Conservation (phyloP, 2,329 filamentous ascomycete species). For the Paraconiothyrium sp. region DNA sequence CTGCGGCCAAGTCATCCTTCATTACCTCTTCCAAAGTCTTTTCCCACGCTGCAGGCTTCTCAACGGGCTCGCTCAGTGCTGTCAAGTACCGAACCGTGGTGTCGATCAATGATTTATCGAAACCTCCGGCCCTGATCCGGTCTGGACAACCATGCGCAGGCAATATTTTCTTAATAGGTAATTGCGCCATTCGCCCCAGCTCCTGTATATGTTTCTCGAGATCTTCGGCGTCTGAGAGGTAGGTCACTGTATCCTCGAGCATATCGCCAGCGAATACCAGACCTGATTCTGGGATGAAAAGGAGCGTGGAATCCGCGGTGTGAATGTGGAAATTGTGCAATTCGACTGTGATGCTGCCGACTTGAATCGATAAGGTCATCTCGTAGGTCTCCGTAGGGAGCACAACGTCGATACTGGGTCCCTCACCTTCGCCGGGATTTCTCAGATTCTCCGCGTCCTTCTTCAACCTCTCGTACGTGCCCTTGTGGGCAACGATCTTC, state of each 20-base stretch:
- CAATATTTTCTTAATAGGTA: constrained; percentile 19
- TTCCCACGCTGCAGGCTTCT: constrained; percentile 17
- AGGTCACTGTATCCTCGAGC: constrained; percentile 24
- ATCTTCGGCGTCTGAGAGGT: constrained; percentile 15
- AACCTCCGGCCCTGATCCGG: constrained; percentile 17
- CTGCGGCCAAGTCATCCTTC: constrained; percentile 16
- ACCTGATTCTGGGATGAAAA: constrained; percentile 16
- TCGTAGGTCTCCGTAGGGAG: constrained; percentile 19
- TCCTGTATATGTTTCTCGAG: constrained; percentile 16
- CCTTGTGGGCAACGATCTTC: constrained; percentile 13
- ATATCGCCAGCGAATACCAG: constrained; percentile 25
- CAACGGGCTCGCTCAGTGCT: constrained; percentile 18
- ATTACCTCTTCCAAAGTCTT: constrained; percentile 21
- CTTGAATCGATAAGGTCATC: constrained; percentile 11
- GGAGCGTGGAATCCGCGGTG: constrained; percentile 18
- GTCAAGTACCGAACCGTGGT: constrained; percentile 23
- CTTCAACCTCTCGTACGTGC: constrained; percentile 9
- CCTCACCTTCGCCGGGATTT: constrained; percentile 10
- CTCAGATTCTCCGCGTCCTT: constrained; percentile 3
- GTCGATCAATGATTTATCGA: constrained; percentile 17
- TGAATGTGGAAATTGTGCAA: constrained; percentile 24
- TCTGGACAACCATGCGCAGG: constrained; percentile 24
- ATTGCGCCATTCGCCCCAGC: constrained; percentile 19
- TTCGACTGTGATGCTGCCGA: constrained; percentile 19
- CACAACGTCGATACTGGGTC: constrained; percentile 18